Evolutionary conservation across 2,329 filamentous ascomycete genomes (phyloP), one percentile per base, ranked within the genome.

Genomic region (Xylariaceae sp.): DNA sequence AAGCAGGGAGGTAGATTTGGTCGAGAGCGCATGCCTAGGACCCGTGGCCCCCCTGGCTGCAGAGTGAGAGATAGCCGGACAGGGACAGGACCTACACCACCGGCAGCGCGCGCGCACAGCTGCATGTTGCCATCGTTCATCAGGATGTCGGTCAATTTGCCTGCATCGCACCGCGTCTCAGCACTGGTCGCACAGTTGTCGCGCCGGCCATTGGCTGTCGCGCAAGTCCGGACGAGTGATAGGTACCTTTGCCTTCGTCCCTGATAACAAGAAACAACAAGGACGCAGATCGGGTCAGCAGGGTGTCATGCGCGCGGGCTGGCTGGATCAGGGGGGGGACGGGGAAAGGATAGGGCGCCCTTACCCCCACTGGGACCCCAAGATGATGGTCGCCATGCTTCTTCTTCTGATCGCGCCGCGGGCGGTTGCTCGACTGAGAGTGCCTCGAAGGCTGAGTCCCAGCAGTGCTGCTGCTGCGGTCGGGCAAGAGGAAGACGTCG

Each of bases 141-240:
- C n/a, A 37, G 25, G n/a, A 31, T 32, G 17, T 35, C 31, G 11
- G 37, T 32, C n/a, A 37, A 29, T 25, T 40, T 40, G 9, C 31
- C 37, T 37, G 13, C 21, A 18, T 17, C 15, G 3, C 11, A 18
- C n/a, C n/a, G n/a, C n/a, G n/a, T 12, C 14, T 28, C 16, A 22
- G 23, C 22, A 10, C 31, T 15, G 23, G 22, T 28, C 17, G 5
- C 17, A 28, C 8, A 15, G 9, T 14, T 21, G 14, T 21, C 7
- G 14, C 7, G 14, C 29, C 18, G 19, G 27, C 13, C 12, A 32
- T 11, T 13, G 13, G 5, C 15, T 14, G 12, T 9, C n/a, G 13
- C n/a, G 16, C 9, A n/a, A 23, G 24, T 29, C 3, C 8, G 12
- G 24, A 29, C 10, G 5, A 7, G 2, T 6, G 16, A n/a, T n/a